Evolutionary conservation across 495 filamentous ascomycete genomes (phyloP), one percentile per base, ranked within the genome.

Genomic region (Clavariopsis aquatica): DNA sequence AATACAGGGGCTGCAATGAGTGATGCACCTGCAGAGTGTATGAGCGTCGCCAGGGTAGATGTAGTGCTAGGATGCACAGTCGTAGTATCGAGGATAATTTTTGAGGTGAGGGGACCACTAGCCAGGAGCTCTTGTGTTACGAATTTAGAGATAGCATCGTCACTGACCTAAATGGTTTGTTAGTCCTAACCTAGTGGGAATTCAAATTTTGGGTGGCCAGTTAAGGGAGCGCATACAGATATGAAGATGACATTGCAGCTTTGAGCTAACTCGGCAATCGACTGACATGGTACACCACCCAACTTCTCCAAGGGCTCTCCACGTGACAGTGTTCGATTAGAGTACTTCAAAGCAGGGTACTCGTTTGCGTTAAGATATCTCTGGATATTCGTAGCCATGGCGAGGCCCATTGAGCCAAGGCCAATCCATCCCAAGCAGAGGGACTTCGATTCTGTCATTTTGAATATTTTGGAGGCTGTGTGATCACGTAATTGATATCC

Each of bases 341-440:
- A 71, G 62, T 72, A 76, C 27, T 57, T 57, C 20, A 80, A 67
- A 6, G 73, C 53, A 38, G 64, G 60, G 10, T 53, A 22, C 19
- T 49, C 31, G 23, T 68, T 69, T 13, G 41, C 49, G n/a, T 26
- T 28, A 1, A 78, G 65, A 57, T 76, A 60, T 34, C 69, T 75
- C 53, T 78, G 76, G n/a, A 80, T 67, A 55, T 78, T 80, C 43
- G 71, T 69, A 22, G 77, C 71, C 78, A 80, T 80, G 27, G 70
- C 76, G 29, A 71, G 61, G n/a, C 77, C 77, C 77, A 78, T 78
- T 6, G 73, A 77, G 17, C 77, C 77, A 22, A 78, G 73, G 52
- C 77, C 77, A 59, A 58, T 52, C 60, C 60, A 63, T 47, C 60
- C 60, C 36, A 63, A 24, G 10, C 52, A 41, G 1, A 49, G 60